Evolutionary conservation across 2,329 filamentous ascomycete genomes (phyloP), one percentile per base, ranked within the genome.

Genomic region (Colletotrichum lupini): DNA sequence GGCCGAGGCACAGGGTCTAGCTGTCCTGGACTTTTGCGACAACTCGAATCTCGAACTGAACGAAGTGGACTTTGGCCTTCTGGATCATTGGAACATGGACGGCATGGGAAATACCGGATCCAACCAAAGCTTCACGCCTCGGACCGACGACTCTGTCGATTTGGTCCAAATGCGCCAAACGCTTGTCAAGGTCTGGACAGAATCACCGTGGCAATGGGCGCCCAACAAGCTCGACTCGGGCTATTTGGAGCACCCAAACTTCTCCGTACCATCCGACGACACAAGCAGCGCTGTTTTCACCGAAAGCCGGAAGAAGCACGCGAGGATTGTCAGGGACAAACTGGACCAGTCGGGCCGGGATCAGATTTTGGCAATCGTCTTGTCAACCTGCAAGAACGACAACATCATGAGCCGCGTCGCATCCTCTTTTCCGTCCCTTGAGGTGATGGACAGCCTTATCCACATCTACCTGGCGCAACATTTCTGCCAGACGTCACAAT

Each of bases 281-380:
- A 81, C 81, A 2, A 77, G 80, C 4, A 82, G 78, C 42, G 78
- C 82, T 6, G 81, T 83, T 42, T 81, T 86, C 22, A 82, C 85
- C 53, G 81, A 83, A 59, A 80, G 80, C 60, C 77, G 81, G 56
- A 81, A 81, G 73, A 79, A 79, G 30, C 75, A 84, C 22, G 81
- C 84, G 74, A 82, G 83, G 59, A 81, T 87, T 14, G 77, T 86
- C 53, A 77, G 80, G 3, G 85, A 88, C 55, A 85, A 81, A 57
- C 76, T 90, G 22, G 84, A 87, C 32, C 78, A 82, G 28, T 81
- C 86, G 6, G 85, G 83, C 24, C 87, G 91, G 4, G 92, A 94
- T 79, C 87, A 87, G 59, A 87, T 93, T 1, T 83, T 94, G 68
- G 91, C 88, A 12, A 86, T 93, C 71, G 88, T 94, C 1, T 82